A percentile compares a stretch with the other conserved stretches of the same genome.
Evolutionary conservation across 148 eudicot genomes (phyloP).

Genomic region (Diospyros lotus): DNA sequence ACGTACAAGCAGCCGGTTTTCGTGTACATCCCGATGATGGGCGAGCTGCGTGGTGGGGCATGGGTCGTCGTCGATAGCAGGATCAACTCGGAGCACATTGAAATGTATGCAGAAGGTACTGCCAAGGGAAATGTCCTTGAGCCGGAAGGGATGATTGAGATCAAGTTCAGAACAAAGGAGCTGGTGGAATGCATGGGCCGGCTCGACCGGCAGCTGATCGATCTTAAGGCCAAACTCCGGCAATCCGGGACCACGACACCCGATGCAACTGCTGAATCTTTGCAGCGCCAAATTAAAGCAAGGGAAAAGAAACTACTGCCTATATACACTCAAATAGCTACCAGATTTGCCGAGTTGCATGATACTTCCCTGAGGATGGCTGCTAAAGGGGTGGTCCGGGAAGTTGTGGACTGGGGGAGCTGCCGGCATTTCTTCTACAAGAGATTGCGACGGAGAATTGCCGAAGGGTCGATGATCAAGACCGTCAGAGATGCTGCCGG

Average conservation of each 20-base stretch:
- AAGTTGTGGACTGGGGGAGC: conserved; percentile 72
- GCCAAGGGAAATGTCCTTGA: conserved; percentile 97
- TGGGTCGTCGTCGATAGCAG: conserved; percentile 98
- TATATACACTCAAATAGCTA: conserved; percentile 89
- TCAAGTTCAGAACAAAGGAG: conserved; percentile 78
- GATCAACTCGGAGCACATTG: conserved; percentile 86
- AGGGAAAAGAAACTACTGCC: conserved; percentile 90
- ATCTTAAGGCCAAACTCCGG: conserved; percentile 57
- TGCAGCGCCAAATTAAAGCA: conserved; percentile 62
- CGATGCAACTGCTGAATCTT: conserved; percentile 32
- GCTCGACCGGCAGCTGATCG: conserved; percentile 62
- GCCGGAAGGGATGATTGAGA: conserved; percentile 96
- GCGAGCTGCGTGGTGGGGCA: conserved; percentile 98
- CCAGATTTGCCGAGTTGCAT: conserved; percentile 89
- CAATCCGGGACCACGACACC: conserved; percentile 41
- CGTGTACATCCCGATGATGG: conserved; percentile 87
- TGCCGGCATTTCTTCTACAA: conserved; percentile 71
- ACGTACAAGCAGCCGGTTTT: conserved; percentile 89
- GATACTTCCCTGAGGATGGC: conserved; percentile 95
- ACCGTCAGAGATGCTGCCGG: conserved; percentile 72
- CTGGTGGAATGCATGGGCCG: conserved; percentile 84
- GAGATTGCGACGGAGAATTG: conserved; percentile 67
- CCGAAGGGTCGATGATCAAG: conserved; percentile 67
- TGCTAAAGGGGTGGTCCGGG: conserved; percentile 73
- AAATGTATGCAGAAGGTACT: conserved; percentile 92